Base-by-base conservation (phyloP, 1,284 basidiomycete species). In the Heterobasidion parviporum region DNA sequence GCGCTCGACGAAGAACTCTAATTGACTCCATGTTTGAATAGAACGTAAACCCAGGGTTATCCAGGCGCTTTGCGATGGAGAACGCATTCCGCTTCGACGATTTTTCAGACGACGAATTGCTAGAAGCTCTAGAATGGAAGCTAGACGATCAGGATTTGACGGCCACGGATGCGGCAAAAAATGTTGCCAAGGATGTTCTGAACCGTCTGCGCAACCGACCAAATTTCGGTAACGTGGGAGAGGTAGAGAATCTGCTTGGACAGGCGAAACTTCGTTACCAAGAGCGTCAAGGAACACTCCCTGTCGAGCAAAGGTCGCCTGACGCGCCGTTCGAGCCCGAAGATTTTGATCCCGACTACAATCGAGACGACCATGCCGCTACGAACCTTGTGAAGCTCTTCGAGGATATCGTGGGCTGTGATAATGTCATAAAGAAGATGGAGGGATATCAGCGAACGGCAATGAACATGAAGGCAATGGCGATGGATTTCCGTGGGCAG, bases 21-120 rank as follows among this genome's bases (percentile, higher is more conserved):
- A 26, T 26, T 26, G 26, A 26, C 26, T 26, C 26, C 3, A 26
- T 26, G 26, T 26, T 26, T 26, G 26, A 16, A n/a, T 47, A 71
- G 84, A 82, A 87, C 55, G 85, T 86, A 52, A 87, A 87, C 62
- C 80, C 83, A 6, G 84, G 85, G 5, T 68, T 84, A 6, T 68
- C 77, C n/a, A 57, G 67, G 7, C 79, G 84, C 8, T 87, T 87
- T 60, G 75, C 76, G 12, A 79, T 87, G 44, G 85, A 86, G 54
- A 72, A 83, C 50, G 80, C 85, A 0, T 87, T 87, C 70, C 67
- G 68, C n/a, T 87, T 87, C 57, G 76, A 83, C 33, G 82, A 87
- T 64, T 87, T 82, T 62, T 74, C 68, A 4, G 76, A 81, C 53
- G 57, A 67, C 0, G 78, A 86, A 61, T 67, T 87, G 4, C 66